Evolutionary conservation across 2,329 filamentous ascomycete genomes (phyloP), one percentile per base, ranked within the genome.

Genomic region (Aureobasidium melanogenum): DNA sequence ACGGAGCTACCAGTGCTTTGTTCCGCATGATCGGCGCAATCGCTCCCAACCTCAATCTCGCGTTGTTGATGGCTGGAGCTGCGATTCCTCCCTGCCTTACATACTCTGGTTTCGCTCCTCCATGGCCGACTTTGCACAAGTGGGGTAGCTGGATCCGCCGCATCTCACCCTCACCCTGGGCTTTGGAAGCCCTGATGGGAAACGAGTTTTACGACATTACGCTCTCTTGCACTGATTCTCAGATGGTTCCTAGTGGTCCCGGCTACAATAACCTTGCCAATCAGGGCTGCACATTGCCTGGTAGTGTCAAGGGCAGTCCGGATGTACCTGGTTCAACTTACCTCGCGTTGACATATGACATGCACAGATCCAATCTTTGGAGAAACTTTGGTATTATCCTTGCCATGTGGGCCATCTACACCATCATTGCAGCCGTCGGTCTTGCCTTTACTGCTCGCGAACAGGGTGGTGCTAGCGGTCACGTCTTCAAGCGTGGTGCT

Each of bases 131-230:
- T 72, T 91, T 89, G 86, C 79, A 86, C 4, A 80, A 75, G 1
- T 94, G 89, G 88, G 87, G 87, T 66, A 81, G 84, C 63, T 76
- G 74, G 74, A 63, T 76, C 14, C 63, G 70, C 9, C 77, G 74
- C 71, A 70, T 77, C 64, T 77, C 77, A 64, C 87, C 87, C 0
- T 74, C 91, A 3, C 82, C 87, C 0, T 90, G 89, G 62, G 84
- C 79, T 0, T 91, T 89, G 62, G 84, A 89, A 65, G 82, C 81
- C 0, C 71, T 91, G 0, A 77, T 90, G 68, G 77, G 84, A 0
- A 91, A 91, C 66, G 88, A 91, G 69, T 89, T 91, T 62, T 79
- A 87, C 64, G 74, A 73, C 32, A 72, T 85, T 1, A 71, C 79
- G 1, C 77, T 87, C 30, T 68, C 79, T 61, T 88, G 85, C 64